Evolutionary conservation across 1,284 basidiomycete species (phyloP), one percentile per base, ranked within the genome.

Genomic region (Malassezia furfur): DNA sequence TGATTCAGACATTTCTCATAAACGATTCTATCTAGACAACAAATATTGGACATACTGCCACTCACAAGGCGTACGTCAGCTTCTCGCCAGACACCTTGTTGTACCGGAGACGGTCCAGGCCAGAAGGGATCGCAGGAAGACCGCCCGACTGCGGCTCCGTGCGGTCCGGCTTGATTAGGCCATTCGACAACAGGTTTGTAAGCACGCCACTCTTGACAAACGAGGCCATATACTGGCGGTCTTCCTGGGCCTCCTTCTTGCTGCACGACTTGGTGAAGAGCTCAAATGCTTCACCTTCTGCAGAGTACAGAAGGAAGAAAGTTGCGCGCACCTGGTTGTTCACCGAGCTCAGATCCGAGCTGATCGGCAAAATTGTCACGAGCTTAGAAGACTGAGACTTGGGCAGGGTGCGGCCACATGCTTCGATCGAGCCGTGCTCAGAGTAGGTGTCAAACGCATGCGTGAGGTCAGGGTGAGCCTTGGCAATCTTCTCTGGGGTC

Each of bases 371-470:
- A 12, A 74, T 56, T 0, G 64, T 62, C 4, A 63, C 61, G 32
- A 72, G 41, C 35, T 65, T 64, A 9, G 65, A 63, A 8, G 62
- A 62, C 14, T 63, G 48, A 7, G 17, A 34, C 17, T 52, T 28
- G 15, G 64, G 62, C 34, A 74, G 62, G 11, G 62, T 62, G 15
- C 58, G 48, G 32, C 62, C 66, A 22, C 54, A 61, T 12, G 67
- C 59, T 45, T 57, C 56, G 50, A 66, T 63, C 17, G 69, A 70
- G 10, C 70, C 70, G 25, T 67, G 56, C 50, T 72, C 69, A 3
- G 62, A 65, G 50, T 66, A 66, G 52, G 67, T 70, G 50, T 74
- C 71, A 25, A 70, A 61, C 3, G 70, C 71, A 39, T 60, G 58
- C 32, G 50, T 54, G 12, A 74, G 48, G 39, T 67, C 57, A 14